A percentile compares a stretch with the other conserved stretches of the same genome.
phyloP scores from a whole-genome alignment of 371 early-diverging fungal genomes.

The Syncephalastrum contaminatum region DNA sequence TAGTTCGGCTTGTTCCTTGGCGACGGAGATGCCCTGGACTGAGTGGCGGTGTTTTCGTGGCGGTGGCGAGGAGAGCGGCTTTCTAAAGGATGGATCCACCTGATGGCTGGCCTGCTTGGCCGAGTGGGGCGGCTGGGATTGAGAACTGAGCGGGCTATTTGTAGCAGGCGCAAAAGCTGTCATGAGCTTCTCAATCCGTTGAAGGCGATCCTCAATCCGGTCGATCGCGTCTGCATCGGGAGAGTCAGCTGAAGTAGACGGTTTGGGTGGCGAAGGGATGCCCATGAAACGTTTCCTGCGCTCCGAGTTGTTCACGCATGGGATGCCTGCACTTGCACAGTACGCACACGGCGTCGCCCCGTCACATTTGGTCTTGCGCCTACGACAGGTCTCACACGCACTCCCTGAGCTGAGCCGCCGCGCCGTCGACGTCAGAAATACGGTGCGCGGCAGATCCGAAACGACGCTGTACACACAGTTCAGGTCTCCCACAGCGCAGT shows the following conservation, averaged over 20 bases:
- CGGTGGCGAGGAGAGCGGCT: conserved; percentile 10
- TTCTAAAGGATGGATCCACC: conserved; percentile 2
- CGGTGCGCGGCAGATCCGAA: conserved; percentile 27
- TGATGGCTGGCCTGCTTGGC: too few species aligned
- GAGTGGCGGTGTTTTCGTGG: conserved; percentile 45
- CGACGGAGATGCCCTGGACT: conserved; percentile 44
- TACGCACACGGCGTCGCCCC: conserved; percentile 45
- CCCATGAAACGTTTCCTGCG: conserved; percentile 27
- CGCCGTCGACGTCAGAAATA: conserved; percentile 30
- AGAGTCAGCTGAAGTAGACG: conserved; percentile 1
- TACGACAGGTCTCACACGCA: conserved; percentile 51
- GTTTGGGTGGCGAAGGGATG: conserved; percentile 1
- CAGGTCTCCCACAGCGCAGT: conserved; percentile 15
- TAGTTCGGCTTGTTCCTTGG: conserved; percentile 42
- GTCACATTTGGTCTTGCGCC: conserved; percentile 55
- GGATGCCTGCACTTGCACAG: conserved; percentile 40
- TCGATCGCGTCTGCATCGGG: conserved; percentile 37
- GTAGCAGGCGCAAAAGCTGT: conserved; percentile 41
- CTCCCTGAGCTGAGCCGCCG: conserved; percentile 48
- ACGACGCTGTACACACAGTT: conserved; percentile 32
- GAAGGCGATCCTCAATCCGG: conserved; percentile 47
- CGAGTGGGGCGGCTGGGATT: too few species aligned
- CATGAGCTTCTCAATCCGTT: conserved; percentile 50
- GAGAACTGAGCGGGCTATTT: conserved; percentile 9
- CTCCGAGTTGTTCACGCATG: conserved; percentile 50